phyloP scores from a whole-genome alignment of 2,329 filamentous ascomycete species.

The Arthroderma sp. region DNA sequence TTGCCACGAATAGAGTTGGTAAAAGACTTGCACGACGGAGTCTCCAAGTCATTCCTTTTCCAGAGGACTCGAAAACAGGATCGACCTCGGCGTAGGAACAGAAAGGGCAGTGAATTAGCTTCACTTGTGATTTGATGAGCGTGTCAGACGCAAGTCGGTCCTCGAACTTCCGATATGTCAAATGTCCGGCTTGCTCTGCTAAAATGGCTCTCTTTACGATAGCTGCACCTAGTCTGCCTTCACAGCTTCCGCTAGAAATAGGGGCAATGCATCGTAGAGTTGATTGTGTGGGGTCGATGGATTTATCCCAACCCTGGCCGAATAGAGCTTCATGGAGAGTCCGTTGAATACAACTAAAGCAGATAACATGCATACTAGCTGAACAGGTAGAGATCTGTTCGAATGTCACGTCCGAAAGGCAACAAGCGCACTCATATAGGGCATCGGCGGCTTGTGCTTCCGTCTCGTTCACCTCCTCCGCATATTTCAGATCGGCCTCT shows the following conservation, averaged over 20 bases:
- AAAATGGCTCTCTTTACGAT: constrained; percentile 61
- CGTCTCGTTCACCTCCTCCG: constrained; percentile 29
- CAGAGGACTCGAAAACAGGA: constrained; percentile 51
- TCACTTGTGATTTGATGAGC: constrained; percentile 58
- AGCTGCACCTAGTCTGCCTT: constrained; percentile 55
- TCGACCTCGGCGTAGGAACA: constrained; percentile 86
- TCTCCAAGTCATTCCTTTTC: constrained; percentile 41
- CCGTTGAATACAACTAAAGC: constrained; percentile 63
- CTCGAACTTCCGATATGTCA: constrained; percentile 63
- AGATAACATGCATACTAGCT: constrained; percentile 31
- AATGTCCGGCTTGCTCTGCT: constrained; percentile 53
- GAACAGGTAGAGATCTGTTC: constrained; percentile 36
- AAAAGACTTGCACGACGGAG: constrained; percentile 44
- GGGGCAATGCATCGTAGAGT: constrained; percentile 77
- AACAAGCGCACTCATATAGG: constrained; percentile 37
- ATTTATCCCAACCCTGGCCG: constrained; percentile 80
- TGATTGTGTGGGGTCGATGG: constrained; percentile 56
- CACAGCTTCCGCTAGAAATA: constrained; percentile 51
- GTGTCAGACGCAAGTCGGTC: constrained; percentile 64
- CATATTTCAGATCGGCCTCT: constrained; percentile 24
- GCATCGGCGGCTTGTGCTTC: constrained; percentile 30
- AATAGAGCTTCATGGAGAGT: constrained; percentile 79
- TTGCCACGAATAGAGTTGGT: constrained; percentile 36
- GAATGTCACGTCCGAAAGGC: constrained; percentile 34
- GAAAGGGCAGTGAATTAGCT: constrained; percentile 74